Conservation (phyloP, 208 protist genomes). For the Cochliopodium minus region DNA sequence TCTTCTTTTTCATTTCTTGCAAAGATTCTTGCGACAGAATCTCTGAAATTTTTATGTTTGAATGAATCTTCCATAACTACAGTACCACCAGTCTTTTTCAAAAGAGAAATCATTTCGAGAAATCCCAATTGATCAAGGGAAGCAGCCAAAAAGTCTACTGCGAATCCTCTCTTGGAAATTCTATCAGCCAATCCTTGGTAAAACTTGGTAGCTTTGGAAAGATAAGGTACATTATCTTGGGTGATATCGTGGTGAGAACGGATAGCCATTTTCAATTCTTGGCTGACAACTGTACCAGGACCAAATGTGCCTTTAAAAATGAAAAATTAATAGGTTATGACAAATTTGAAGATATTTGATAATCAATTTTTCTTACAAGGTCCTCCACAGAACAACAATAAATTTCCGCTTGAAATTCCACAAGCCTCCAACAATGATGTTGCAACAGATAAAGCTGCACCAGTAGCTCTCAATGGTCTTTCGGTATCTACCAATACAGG, state of each 20-base stretch:
- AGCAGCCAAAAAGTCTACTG: conserved; percentile 83
- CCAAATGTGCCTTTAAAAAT: conserved; percentile 6
- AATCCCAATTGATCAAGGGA: conserved; percentile 87
- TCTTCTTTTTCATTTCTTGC: conserved; percentile 40
- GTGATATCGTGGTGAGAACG: conserved; percentile 85
- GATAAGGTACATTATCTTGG: conserved; percentile 47
- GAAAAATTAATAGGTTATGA: conserved; percentile 3
- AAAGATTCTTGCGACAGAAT: conserved; percentile 71
- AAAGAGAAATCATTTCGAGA: conserved; percentile 81
- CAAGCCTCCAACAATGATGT: conserved; percentile 67
- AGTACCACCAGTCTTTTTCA: conserved; percentile 69
- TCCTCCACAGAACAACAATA: conserved; percentile 83
- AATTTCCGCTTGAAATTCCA: conserved; percentile 70
- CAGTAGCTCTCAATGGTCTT: conserved; percentile 79
- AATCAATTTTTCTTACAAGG: conserved; percentile 78
- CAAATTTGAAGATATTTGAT: conserved; percentile 18
- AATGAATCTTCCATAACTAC: conserved; percentile 88
- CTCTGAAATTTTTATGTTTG: conserved; percentile 72
- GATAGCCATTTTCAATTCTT: conserved; percentile 74
- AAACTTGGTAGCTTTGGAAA: conserved; percentile 50
- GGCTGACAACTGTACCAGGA: conserved; percentile 42
- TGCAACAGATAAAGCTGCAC: conserved; percentile 81
- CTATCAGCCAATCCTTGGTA: conserved; percentile 79
- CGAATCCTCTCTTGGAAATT: conserved; percentile 72
- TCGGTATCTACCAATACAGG: conserved; percentile 58